Conservation (phyloP, 208 protist genomes). For the Trypanosoma grayi region DNA sequence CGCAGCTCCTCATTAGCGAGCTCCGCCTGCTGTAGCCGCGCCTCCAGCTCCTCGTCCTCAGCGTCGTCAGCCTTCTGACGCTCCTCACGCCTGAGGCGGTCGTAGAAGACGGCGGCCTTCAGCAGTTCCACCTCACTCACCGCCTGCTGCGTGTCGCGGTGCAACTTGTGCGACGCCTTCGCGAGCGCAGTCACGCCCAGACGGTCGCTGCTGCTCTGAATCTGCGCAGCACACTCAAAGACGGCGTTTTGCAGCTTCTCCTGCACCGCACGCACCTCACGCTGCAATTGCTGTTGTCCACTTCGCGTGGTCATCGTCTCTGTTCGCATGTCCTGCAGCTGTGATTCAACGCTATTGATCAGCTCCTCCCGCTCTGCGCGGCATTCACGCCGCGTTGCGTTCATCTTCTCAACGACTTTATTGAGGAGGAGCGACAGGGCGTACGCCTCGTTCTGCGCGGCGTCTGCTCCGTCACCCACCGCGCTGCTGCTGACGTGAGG, state of each 20-base stretch:
- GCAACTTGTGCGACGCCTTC: constrained; percentile 31
- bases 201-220: not conserved
- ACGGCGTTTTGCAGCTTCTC: constrained; percentile 19
- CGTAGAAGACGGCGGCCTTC: constrained; percentile 13
- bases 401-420: constrained; percentile 9
- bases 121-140: constrained; percentile 54
- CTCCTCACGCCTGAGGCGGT: constrained; percentile 12
- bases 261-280: constrained; percentile 14
- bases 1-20: not conserved
- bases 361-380: constrained; percentile 4
- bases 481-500: not conserved
- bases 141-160: constrained; percentile 41
- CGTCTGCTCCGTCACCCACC: not conserved
- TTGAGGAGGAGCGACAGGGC: constrained; percentile 3
- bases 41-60: constrained; percentile 17
- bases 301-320: not conserved
- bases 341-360: constrained; percentile 4
- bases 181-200: not conserved
- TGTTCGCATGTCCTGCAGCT: constrained; percentile 12
- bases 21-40: constrained; percentile 16
- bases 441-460: not conserved
- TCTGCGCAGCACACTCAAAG: not conserved
- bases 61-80: constrained; percentile 3
- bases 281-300: constrained; percentile 10
- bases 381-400: constrained; percentile 7